Percentiles rank a stretch among this genome's conserved stretches.
Conservation (phyloP, 345 rosid genomes). For the Hibiscus syriacus region DNA sequence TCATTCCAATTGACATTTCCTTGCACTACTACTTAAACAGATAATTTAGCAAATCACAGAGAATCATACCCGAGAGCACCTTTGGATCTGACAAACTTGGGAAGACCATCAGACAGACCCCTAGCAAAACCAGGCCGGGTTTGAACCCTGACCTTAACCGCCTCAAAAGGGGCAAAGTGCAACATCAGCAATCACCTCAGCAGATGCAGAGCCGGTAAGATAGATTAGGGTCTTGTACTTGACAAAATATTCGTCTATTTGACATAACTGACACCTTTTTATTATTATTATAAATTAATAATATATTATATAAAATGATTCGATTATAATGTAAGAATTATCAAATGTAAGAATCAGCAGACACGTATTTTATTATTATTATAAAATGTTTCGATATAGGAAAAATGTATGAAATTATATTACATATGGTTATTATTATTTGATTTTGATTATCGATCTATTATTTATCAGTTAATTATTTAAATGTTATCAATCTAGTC, state of each 20-base stretch:
- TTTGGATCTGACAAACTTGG: conserved; percentile 86
- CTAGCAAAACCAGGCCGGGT: conserved; percentile 99
- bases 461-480: too few species aligned
- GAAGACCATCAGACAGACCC: conserved; percentile 85
- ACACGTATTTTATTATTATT: too few species aligned
- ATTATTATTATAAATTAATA: too few species aligned
- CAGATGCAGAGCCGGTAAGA: conserved; percentile 98
- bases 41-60: not conserved
- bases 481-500: too few species aligned
- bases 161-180: conserved; percentile 97
- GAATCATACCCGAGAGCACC: conserved; percentile 70
- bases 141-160: conserved; percentile 97
- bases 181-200: conserved; percentile 41
- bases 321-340: too few species aligned
- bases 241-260: conserved; percentile 68
- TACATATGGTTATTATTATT: too few species aligned
- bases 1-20: not conserved
- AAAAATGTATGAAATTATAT: too few species aligned
- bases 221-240: conserved; percentile 94
- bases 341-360: too few species aligned
- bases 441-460: too few species aligned
- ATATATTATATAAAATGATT: too few species aligned
- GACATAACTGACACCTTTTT: too few species aligned
- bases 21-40: not conserved
- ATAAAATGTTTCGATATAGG: too few species aligned